phyloP scores from a whole-genome alignment of 345 rosid species.

The Salix dunnii region DNA sequence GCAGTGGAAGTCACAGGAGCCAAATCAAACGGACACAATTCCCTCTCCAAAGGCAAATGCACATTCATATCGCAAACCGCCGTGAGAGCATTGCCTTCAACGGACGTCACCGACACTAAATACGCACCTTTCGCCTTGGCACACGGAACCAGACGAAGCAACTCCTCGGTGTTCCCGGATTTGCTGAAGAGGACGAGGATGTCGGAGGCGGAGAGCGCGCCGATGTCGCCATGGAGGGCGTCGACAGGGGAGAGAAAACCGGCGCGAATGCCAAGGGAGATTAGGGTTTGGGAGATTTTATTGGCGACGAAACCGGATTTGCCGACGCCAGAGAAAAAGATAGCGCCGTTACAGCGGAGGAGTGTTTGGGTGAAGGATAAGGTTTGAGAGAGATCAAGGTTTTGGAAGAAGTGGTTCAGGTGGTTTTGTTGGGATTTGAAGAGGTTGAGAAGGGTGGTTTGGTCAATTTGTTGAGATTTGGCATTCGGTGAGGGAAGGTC shows the following conservation, averaged over 20 bases:
- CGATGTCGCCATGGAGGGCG: slow-evolving; percentile 94
- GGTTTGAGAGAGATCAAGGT: slow-evolving; percentile 72
- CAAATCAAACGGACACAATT: slow-evolving; percentile 85
- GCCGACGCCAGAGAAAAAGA: slow-evolving; percentile 92
- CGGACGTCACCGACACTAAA: slow-evolving; percentile 78
- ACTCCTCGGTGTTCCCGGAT: slow-evolving; percentile 86
- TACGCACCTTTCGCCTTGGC: slow-evolving; percentile 69
- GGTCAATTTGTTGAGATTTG: slow-evolving; percentile 32
- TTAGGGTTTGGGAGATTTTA: slow-evolving; percentile 87
- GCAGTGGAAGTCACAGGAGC: slow-evolving; percentile 98
- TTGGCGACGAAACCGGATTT: slow-evolving; percentile 93
- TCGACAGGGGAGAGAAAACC: slow-evolving; percentile 80
- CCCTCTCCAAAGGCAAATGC: slow-evolving; percentile 80
- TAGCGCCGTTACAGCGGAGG: slow-evolving; percentile 54
- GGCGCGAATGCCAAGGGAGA: slow-evolving; percentile 74
- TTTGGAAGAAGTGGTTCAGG: slow-evolving; percentile 82
- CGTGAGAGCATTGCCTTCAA: slow-evolving; percentile 61
- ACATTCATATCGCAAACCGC: slow-evolving; percentile 72
- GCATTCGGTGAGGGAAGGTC: slow-evolving; percentile 22
- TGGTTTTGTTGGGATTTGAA: slow-evolving; percentile 89
- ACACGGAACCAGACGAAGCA: slow-evolving; percentile 85
- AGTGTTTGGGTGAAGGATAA: slow-evolving; percentile 67
- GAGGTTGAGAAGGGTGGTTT: slow-evolving; percentile 56
- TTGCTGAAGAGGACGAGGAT: slow-evolving; percentile 76
- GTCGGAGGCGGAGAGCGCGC: slow-evolving; percentile 50